phyloP scores from a whole-genome alignment of 352 stramenopile genomes.

The Globisporangium acanthophoron region DNA sequence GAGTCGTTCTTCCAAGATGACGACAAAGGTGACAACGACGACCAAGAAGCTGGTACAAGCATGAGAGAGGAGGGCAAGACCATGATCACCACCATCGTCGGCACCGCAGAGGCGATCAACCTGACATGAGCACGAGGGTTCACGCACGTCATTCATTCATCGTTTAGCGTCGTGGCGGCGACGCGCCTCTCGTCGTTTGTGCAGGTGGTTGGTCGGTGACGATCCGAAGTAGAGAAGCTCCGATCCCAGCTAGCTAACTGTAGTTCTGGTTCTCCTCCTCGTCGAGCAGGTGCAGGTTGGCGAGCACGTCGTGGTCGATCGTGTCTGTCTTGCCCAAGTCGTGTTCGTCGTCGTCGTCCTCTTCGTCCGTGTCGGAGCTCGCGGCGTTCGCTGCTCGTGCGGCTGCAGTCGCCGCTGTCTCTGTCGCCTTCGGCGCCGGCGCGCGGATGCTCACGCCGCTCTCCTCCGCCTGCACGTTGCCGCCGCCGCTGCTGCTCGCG shows the following conservation, averaged over 20 bases:
- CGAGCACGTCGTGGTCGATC: constrained; percentile 7
- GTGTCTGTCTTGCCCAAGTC: constrained; percentile 21
- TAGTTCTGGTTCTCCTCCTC: constrained; percentile 7
- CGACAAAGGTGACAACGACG: not conserved
- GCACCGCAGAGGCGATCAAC: not conserved
- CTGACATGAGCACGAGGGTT: not conserved
- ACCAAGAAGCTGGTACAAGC: not conserved
- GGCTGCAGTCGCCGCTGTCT: constrained; percentile 7
- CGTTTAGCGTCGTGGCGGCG: not conserved
- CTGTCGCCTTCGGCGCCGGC: constrained; percentile 6
- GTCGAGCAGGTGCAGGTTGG: constrained; percentile 10
- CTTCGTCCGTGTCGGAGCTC: constrained; percentile 76
- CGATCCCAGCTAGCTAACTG: constrained; percentile 1
- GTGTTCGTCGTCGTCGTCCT: constrained; percentile 31
- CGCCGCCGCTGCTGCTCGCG: constrained; percentile 38
- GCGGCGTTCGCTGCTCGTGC: constrained; percentile 16
- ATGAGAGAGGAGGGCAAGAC: not conserved
- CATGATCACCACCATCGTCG: too few species aligned
- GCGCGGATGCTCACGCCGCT: constrained; percentile 61
- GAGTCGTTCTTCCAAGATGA: too few species aligned
- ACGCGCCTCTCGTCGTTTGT: not conserved
- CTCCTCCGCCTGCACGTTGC: constrained; percentile 16
- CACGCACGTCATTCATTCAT: not conserved
- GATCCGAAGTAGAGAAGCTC: not conserved
- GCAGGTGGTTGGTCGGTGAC: not conserved